A percentile compares a stretch with the other conserved stretches of the same genome.
Conservation (phyloP, 768 basidiomycete genomes). For the Boletus subcaerulescens region DNA sequence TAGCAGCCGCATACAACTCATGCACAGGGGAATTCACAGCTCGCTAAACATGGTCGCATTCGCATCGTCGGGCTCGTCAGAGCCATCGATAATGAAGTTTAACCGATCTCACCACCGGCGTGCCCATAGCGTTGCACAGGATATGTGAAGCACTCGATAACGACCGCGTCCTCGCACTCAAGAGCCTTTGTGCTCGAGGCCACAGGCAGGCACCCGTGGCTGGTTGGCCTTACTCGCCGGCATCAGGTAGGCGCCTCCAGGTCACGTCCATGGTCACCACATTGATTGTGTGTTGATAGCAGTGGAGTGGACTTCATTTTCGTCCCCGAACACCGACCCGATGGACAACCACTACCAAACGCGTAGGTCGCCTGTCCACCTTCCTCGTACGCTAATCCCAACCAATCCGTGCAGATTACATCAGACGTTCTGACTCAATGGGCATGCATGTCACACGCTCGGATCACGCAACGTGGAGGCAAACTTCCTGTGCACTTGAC, state of each 20-base stretch:
- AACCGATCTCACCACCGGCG: constrained; percentile 97
- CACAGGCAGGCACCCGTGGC: constrained; percentile 99
- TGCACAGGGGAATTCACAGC: constrained; percentile 76
- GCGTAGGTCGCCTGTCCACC: constrained; percentile 45
- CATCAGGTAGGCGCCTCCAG: constrained; percentile 58
- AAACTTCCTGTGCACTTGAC: constrained; percentile 84
- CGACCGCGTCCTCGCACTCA: constrained; percentile 94
- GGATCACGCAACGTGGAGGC: constrained; percentile 92
- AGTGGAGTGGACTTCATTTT: constrained; percentile 96
- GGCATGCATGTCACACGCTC: constrained; percentile 97
- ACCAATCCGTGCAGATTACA: constrained; percentile 87
- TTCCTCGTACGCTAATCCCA: constrained; percentile 27
- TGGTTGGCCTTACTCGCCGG: constrained; percentile 95
- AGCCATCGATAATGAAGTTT: constrained; percentile 98
- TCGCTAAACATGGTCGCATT: constrained; percentile 72
- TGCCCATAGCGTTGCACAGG: constrained; percentile 90
- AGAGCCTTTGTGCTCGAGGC: constrained; percentile 98
- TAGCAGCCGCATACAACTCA: constrained; percentile 87
- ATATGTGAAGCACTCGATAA: constrained; percentile 99
- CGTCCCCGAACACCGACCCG: constrained; percentile 91
- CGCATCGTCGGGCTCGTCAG: constrained; percentile 98
- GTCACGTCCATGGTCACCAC: not conserved
- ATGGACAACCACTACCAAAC: constrained; percentile 72
- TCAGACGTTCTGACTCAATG: constrained; percentile 86
- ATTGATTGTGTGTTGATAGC: constrained; percentile 36